These are phyloP conservation scores for Pholiota adiposa DNA, from an alignment of 1,284 basidiomycete genomes.

Conservation along the genomic window DNA sequence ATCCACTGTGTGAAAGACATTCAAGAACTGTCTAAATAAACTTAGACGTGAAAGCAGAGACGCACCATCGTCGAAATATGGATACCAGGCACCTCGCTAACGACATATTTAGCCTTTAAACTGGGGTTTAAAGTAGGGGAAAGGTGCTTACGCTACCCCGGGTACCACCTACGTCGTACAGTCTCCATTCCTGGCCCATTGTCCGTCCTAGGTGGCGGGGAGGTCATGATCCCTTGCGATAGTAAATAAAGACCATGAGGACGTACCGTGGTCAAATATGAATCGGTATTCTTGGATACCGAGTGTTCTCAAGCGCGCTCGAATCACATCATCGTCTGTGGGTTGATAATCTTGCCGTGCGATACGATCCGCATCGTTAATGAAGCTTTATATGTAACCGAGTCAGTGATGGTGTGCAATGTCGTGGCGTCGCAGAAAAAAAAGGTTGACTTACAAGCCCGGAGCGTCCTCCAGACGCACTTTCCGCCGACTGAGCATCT, in stretches of 20 bases:
- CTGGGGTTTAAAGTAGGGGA: constrained; percentile 3
- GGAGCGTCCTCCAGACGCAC: constrained; percentile 64
- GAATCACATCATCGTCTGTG: constrained; percentile 72
- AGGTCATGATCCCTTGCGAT: not conserved
- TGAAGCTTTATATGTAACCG: constrained; percentile 42
- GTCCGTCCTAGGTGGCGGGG: constrained; percentile 40
- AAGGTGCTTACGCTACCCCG: constrained; percentile 57
- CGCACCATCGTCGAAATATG: constrained; percentile 70
- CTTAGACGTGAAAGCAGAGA: not conserved
- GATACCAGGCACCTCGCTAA: constrained; percentile 72
- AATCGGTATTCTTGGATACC: constrained; percentile 78
- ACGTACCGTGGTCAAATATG: constrained; percentile 65
- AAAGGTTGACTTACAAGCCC: constrained; percentile 61
- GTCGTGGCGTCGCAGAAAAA: not conserved
- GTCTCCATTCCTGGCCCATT: constrained; percentile 60
- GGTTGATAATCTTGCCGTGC: constrained; percentile 63
- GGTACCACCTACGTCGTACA: constrained; percentile 79
- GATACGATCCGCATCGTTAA: constrained; percentile 69
- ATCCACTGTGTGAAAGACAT: constrained; percentile 43
- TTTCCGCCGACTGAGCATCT: constrained; percentile 54
- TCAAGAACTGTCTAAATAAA: not conserved
- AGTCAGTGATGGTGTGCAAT: not conserved
- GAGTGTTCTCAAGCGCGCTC: constrained; percentile 70
- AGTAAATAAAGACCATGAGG: not conserved
- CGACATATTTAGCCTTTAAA: constrained; percentile 1